Base-by-base conservation (phyloP, 106 monocot genomes). In the Dendrobium officinale region DNA sequence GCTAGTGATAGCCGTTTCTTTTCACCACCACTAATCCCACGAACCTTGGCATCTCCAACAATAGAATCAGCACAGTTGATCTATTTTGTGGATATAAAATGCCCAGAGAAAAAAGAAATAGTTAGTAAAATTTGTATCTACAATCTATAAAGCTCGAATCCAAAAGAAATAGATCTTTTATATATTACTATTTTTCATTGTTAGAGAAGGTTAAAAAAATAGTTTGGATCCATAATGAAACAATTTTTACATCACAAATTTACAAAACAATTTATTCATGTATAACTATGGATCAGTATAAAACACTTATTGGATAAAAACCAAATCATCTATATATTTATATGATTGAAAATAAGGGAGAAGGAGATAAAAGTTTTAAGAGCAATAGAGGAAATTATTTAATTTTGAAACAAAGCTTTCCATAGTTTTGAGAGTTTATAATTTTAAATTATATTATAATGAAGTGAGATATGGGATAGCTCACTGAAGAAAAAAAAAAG, bases 21-120 rank as follows among this genome's bases (percentile, higher is more conserved):
- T 82, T 97, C 96, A 78, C 96, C 96, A 18, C 97, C 97, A 84
- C 97, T 97, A 77, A 97, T 97, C 75, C 97, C 97, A 79, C 97
- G 88, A 16, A 94, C 90, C 94, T 97, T 97, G 47, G 94, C 90
- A 91, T 97, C 97, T 73, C 97, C 97, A 80, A 97, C 92, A 73
- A 97, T 92, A 55, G 97, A 89, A 92, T 94, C 92, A 44, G 89
- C 92, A 88, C 97, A 97, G 64, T 87, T 92, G 26, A 92, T 81
- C 96, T 96, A 78, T 85, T 29, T 40, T 56, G 26, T 44, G 61
- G 75, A 72, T 15, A 77, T 47, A 75, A 59, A 15, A 6, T 37
- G n/a, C 43, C 18, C 78, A 61, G 40, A 56, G 67, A 73, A 77
- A 81, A 78, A 41, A 67, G 67, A 29, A 56, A 67, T 15, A 75